Conservation (phyloP, 2,329 filamentous ascomycete species). For the Curvularia sp. region DNA sequence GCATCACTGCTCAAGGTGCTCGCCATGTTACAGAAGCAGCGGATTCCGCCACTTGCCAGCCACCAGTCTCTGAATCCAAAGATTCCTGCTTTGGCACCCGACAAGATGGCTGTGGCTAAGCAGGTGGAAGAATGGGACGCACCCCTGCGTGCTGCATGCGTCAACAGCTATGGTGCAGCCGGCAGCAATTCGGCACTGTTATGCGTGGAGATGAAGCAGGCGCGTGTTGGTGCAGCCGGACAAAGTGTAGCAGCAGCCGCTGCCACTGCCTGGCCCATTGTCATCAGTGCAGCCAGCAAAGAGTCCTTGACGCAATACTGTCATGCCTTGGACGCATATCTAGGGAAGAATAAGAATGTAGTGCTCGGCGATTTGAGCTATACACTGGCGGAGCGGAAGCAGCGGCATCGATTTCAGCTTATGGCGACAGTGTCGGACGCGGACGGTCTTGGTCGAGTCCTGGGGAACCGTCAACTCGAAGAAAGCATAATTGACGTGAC, state of each 20-base stretch:
- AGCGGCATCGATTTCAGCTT: conserved; percentile 5
- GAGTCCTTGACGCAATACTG: conserved; percentile 5
- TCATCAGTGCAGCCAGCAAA: conserved; percentile 6
- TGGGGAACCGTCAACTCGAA: neutral
- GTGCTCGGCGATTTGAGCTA: conserved; percentile 3
- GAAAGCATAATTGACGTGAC: neutral
- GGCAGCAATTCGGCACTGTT: conserved; percentile 29
- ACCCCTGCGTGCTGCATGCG: conserved; percentile 30
- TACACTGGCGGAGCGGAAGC: conserved; percentile 4
- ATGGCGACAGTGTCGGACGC: neutral
- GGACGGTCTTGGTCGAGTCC: neutral
- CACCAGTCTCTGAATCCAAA: conserved; percentile 28
- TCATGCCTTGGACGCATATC: neutral
- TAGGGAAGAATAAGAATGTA: neutral
- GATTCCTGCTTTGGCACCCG: conserved; percentile 20
- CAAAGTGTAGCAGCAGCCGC: neutral
- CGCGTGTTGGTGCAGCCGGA: neutral
- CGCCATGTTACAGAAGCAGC: conserved; percentile 23
- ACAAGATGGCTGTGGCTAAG: conserved; percentile 22
- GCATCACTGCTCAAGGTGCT: conserved; percentile 36
- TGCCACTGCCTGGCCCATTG: neutral
- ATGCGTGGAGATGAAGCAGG: conserved; percentile 15
- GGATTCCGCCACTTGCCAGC: conserved; percentile 23
- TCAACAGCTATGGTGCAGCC: conserved; percentile 52
- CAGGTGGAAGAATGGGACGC: conserved; percentile 11